Base-by-base conservation (phyloP, 306 rosid genomes). In the Glycyrrhiza uralensis region DNA sequence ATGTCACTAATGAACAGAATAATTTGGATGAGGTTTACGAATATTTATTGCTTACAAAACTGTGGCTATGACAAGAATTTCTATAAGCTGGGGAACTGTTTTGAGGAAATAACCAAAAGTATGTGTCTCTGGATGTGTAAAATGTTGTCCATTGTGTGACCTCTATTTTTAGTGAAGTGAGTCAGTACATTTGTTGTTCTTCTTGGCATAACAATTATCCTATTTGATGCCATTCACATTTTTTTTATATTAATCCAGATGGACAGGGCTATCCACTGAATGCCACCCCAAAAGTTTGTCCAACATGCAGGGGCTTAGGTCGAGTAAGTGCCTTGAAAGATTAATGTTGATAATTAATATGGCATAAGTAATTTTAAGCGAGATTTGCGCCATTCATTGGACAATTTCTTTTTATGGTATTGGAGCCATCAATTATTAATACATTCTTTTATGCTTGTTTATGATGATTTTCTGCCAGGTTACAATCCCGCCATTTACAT, bases 401-500 rank as follows among this genome's bases (percentile, higher is more conserved):
- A 66, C 62, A 15, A 6, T 47, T 61, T 72, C 29, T 19, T 47
- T 70, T 60, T 52, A 38, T 13, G 4, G 61, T 60, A 32, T 23
- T 72, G 8, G 44, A 22, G 23, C 50, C 66, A 13, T 55, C 41
- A 73, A 33, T 20, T 66, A 69, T 63, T 33, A 38, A 56, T 44
- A 47, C 59, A 24, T 66, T 22, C 6, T 69, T 50, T 55, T 10
- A 11, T 66, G 57, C 71, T 79, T 82, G 69, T 52, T 66, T 52
- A 33, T 69, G 49, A 67, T 70, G 60, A 56, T 80, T 41, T 71
- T 75, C 69, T 63, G 13, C 60, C 85, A 94, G 99, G 87, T 94
- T 63, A 94, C 99, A 7, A 82, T 94, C 80, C 96, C 96, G 36
- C 99, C 99, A 66, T 94, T 94, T 79, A 89, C 96, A 23, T 86